A percentile compares a stretch with the other conserved stretches of the same genome.
These are phyloP conservation scores for Wickerhamomyces xylosicus DNA, from an alignment of 805 yeast species.

Conservation along the genomic window DNA sequence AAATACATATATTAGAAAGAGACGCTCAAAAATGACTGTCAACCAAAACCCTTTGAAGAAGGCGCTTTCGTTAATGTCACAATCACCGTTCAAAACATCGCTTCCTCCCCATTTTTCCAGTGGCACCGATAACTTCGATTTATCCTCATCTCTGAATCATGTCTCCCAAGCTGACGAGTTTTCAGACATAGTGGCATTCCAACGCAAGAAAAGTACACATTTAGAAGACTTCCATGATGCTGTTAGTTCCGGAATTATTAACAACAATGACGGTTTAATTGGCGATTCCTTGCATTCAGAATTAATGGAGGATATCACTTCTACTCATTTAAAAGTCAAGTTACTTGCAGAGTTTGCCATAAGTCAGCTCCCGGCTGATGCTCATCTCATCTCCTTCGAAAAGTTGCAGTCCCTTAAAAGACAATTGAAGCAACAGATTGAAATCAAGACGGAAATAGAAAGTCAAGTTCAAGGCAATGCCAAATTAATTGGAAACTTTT, in stretches of 20 bases:
- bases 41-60: too few relatives aligned
- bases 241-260: constrained; percentile 1
- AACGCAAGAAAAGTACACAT: background rate
- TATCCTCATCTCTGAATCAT: constrained; percentile 3
- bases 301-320: constrained; percentile 5
- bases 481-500: constrained; percentile 3
- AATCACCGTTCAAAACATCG: constrained; percentile 14
- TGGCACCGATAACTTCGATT: constrained; percentile 1
- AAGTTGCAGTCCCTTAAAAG: constrained; percentile 6
- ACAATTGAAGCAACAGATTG: constrained; percentile 5
- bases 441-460: constrained; percentile 9
- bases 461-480: constrained; percentile 10
- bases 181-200: constrained; percentile 9
- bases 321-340: constrained; percentile 12
- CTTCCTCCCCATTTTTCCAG: constrained; percentile 7
- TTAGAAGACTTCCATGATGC: constrained; percentile 2
- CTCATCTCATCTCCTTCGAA: constrained; percentile 7
- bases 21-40: too few relatives aligned
- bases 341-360: constrained; percentile 15
- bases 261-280: constrained; percentile 1
- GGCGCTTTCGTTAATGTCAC: too few relatives aligned
- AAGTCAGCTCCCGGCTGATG: constrained; percentile 5
- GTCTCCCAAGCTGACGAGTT: constrained; percentile 2
- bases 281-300: constrained; percentile 10
- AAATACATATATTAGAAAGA: too few relatives aligned